Evolutionary conservation across 345 rosid species (phyloP).

Genomic region (Salix dunnii): DNA sequence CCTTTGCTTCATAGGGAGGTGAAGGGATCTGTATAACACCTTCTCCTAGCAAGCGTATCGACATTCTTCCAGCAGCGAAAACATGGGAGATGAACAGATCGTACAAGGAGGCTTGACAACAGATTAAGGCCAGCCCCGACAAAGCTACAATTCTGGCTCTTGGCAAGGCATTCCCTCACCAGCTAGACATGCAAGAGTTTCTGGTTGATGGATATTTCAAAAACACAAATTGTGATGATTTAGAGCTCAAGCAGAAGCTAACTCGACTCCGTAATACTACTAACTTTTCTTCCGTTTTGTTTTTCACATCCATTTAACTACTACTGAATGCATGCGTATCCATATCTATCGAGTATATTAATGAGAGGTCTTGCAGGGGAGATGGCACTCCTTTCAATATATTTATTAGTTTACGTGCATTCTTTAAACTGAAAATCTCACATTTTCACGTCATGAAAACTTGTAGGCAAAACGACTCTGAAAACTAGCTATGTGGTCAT

Average conservation of each 20-base stretch:
- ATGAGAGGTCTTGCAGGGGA: not conserved
- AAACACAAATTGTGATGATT: constrained; percentile 88
- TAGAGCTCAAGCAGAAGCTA: constrained; percentile 82
- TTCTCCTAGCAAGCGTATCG: not conserved
- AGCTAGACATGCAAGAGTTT: constrained; percentile 92
- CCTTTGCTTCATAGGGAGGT: constrained; percentile 13
- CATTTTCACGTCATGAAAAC: not conserved
- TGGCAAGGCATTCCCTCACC: constrained; percentile 94
- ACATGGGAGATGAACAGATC: constrained; percentile 51
- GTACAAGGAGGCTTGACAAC: constrained; percentile 27
- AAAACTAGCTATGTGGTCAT: constrained; percentile 94
- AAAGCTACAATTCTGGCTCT: constrained; percentile 83
- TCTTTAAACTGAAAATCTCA: not conserved
- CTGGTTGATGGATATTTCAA: constrained; percentile 89
- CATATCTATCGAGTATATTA: not conserved
- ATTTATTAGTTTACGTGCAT: not conserved
- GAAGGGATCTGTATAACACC: constrained; percentile 10
- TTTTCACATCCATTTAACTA: not conserved
- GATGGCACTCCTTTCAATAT: not conserved
- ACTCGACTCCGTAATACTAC: constrained; percentile 65
- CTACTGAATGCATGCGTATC: not conserved
- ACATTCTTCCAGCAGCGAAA: constrained; percentile 4
- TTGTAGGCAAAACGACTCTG: constrained; percentile 85
- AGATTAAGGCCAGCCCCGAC: constrained; percentile 43
- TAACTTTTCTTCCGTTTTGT: constrained; percentile 7